Evolutionary conservation across 257 asterid genomes (phyloP), one percentile per base, ranked within the genome.

Genomic region (Lycium barbarum): DNA sequence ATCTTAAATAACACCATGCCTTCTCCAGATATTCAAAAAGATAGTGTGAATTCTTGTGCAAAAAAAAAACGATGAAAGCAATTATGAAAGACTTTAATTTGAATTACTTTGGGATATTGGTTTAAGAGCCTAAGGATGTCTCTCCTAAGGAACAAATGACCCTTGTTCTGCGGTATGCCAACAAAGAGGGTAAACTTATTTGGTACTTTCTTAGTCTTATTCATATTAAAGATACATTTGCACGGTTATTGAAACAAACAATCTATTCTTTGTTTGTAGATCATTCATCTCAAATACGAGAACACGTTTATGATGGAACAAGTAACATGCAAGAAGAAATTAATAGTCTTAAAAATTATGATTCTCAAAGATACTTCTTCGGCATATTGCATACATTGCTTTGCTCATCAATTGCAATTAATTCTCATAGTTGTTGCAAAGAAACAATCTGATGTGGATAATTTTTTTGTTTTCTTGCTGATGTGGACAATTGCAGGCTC

Each of bases 51-150:
- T 12, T 26, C n/a, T 11, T 65, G 2, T 13, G 10, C 66, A 9
- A 63, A 22, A 17, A 22, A 17, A 17, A 63, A 35, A 22, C 35
- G 15, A 1, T 40, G 26, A 5, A 20, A 11, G 10, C 3, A 36
- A 13, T 54, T 54, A 0, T 54, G 18, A 5, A 54, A 54, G 59
- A 54, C 18, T 13, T 54, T 17, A 14, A 54, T 54, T 17, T 6
- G 17, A 0, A 54, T 54, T 54, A 54, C 18, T 54, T 54, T 13
- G 59, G 18, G 47, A 14, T 84, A 35, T 79, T 84, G 36, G 58
- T 86, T 58, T 85, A 79, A 36, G 87, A 84, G 38, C 67, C 85
- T 40, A 58, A 80, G 35, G 35, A 84, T 55, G 67, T 79, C 26
- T 84, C 35, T 11, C 26, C 14, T 12, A 80, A 87, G 33, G 83